Percentiles rank a stretch among this genome's conserved stretches.
Conservation (phyloP, 2,329 filamentous ascomycete genomes). For the Aspergillus novoparasiticus region DNA sequence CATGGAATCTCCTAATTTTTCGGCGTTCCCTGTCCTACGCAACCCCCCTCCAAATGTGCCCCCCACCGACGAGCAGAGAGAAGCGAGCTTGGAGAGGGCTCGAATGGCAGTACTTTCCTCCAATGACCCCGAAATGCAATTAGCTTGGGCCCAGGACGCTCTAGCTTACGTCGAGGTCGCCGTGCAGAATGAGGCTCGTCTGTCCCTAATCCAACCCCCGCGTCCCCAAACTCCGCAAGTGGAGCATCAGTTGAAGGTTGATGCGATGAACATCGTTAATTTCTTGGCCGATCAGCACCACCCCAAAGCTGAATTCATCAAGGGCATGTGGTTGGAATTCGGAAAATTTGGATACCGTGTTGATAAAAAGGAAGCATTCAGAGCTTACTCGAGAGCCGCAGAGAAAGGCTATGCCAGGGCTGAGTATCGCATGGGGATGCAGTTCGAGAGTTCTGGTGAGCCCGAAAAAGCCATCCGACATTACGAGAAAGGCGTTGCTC, state of each 20-base stretch:
- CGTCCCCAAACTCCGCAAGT: constrained; percentile 79
- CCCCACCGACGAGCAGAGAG: constrained; percentile 90
- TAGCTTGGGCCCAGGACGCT: constrained; percentile 94
- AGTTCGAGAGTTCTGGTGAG: constrained; percentile 94
- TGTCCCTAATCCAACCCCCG: constrained; percentile 59
- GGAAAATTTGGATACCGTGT: constrained; percentile 88
- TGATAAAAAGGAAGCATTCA: constrained; percentile 93
- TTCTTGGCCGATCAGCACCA: constrained; percentile 91
- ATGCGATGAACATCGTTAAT: constrained; percentile 87
- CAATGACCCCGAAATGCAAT: constrained; percentile 93
- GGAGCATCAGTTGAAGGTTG: constrained; percentile 83
- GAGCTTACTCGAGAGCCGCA: constrained; percentile 81
- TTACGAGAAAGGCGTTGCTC: constrained; percentile 78
- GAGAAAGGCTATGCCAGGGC: constrained; percentile 84
- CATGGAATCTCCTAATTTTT: constrained; percentile 73
- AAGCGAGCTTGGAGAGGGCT: constrained; percentile 83
- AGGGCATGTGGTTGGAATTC: constrained; percentile 96
- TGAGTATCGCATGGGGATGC: constrained; percentile 97
- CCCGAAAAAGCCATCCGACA: constrained; percentile 87
- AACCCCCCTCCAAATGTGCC: constrained; percentile 83
- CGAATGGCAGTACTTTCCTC: constrained; percentile 83
- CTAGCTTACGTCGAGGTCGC: constrained; percentile 85
- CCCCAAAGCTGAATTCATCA: constrained; percentile 91
- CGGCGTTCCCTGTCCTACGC: constrained; percentile 83
- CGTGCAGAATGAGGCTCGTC: constrained; percentile 72